phyloP scores from a whole-genome alignment of 2,329 filamentous ascomycete genomes.

The Penicillium sp. region DNA sequence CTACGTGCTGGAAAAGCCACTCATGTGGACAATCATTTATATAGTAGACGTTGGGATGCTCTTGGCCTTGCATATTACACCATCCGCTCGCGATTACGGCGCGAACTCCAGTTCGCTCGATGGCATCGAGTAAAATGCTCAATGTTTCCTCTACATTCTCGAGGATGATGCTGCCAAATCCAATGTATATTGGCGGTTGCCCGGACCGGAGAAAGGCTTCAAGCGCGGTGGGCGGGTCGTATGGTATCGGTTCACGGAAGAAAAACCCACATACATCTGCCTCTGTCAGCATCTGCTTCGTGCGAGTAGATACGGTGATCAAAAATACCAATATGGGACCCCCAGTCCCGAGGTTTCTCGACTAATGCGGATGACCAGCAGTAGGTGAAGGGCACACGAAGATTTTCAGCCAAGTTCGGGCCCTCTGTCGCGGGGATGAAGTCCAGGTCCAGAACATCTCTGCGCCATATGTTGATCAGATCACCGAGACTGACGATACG shows the following conservation, averaged over 20 bases:
- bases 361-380: conserved; percentile 47
- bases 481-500: conserved; percentile 40
- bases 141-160: conserved; percentile 50
- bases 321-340: conserved; percentile 34
- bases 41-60: conserved; percentile 45
- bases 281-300: not conserved
- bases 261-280: conserved; percentile 48
- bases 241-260: conserved; percentile 39
- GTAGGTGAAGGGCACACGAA: conserved; percentile 46
- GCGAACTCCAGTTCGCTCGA: conserved; percentile 48
- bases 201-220: conserved; percentile 47
- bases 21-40: conserved; percentile 57
- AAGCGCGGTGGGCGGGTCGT: conserved; percentile 43
- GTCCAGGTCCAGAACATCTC: conserved; percentile 42
- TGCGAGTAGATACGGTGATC: not conserved
- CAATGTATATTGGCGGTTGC: conserved; percentile 54
- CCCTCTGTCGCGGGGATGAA: conserved; percentile 38
- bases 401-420: conserved; percentile 34
- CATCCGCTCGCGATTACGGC: conserved; percentile 57
- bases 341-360: conserved; percentile 44
- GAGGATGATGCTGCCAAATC: conserved; percentile 57
- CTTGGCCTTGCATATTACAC: conserved; percentile 48
- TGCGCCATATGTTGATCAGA: conserved; percentile 46
- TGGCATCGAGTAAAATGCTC: conserved; percentile 48
- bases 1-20: conserved; percentile 58